These are phyloP conservation scores for Diatrype stigma DNA, from an alignment of 2,329 filamentous ascomycete species.

Conservation along the genomic window DNA sequence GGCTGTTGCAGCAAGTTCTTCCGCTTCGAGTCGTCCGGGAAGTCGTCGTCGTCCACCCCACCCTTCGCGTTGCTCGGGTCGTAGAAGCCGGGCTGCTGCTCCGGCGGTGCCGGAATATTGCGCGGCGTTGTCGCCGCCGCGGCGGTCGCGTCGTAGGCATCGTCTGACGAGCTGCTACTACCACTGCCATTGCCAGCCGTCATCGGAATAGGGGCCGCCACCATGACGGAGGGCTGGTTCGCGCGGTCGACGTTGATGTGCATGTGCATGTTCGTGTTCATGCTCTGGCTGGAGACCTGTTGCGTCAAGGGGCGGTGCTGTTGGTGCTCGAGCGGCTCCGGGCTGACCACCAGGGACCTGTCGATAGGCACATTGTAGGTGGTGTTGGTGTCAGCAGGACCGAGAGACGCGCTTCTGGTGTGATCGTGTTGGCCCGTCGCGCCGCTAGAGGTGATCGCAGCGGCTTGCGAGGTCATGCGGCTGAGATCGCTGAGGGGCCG, in stretches of 20 bases:
- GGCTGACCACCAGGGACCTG: slow-evolving; percentile 21
- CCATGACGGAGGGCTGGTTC: no score
- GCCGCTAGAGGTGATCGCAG: neutral
- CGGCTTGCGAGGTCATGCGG: slow-evolving; percentile 6
- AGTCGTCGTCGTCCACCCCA: neutral
- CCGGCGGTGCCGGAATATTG: neutral
- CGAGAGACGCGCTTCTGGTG: slow-evolving; percentile 12
- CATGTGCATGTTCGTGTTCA: slow-evolving; percentile 7
- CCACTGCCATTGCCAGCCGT: neutral
- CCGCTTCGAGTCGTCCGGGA: slow-evolving; percentile 1
- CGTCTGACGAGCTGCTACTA: no score
- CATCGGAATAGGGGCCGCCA: no score
- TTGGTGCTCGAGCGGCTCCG: slow-evolving; percentile 15
- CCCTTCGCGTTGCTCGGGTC: neutral
- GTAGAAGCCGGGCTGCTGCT: neutral
- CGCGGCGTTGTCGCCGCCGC: no score
- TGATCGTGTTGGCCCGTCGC: slow-evolving; percentile 1
- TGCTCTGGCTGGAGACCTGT: slow-evolving; percentile 20
- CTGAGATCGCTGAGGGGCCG: slow-evolving; percentile 1
- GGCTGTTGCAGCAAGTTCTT: slow-evolving; percentile 6
- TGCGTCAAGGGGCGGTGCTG: slow-evolving; percentile 11
- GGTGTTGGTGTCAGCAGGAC: slow-evolving; percentile 14
- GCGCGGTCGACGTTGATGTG: slow-evolving; percentile 22
- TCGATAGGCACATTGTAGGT: neutral
- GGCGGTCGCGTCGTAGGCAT: no score